Percentiles rank a stretch among this genome's conserved stretches.
phyloP scores from a whole-genome alignment of 805 yeast species.

The Metschnikowia gruessii region DNA sequence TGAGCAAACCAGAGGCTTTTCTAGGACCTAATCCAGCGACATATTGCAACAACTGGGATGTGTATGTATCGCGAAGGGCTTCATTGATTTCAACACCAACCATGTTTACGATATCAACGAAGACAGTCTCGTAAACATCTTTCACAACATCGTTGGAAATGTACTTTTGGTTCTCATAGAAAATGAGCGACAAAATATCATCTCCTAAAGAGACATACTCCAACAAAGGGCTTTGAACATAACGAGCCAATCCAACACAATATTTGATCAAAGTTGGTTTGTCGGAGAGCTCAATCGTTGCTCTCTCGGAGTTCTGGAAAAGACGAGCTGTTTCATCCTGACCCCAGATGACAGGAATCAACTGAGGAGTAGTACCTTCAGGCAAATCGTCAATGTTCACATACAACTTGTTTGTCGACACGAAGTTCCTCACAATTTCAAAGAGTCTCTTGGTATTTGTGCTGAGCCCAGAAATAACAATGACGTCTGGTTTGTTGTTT shows the following conservation, averaged over 20 bases:
- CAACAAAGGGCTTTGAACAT: conserved; percentile 85
- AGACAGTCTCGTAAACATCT: conserved; percentile 71
- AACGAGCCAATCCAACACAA: conserved; percentile 87
- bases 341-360: conserved; percentile 72
- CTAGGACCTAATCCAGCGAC: conserved; percentile 94
- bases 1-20: conserved; percentile 82
- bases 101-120: conserved; percentile 86
- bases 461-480: conserved; percentile 86
- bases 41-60: conserved; percentile 69
- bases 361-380: conserved; percentile 45
- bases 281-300: conserved; percentile 76
- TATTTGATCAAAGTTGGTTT: conserved; percentile 77
- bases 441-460: conserved; percentile 64
- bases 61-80: conserved; percentile 72
- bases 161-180: conserved; percentile 72
- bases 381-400: conserved; percentile 48
- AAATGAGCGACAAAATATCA: conserved; percentile 64
- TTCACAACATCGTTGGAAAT: conserved; percentile 60
- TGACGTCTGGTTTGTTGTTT: conserved; percentile 68
- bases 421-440: conserved; percentile 52
- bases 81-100: conserved; percentile 94
- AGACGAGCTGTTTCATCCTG: conserved; percentile 92
- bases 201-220: conserved; percentile 82
- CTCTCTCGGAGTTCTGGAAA: conserved; percentile 75
- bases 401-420: conserved; percentile 52